Evolutionary conservation across 1,284 basidiomycete genomes (phyloP).

Genomic region (Ustilago curta): DNA sequence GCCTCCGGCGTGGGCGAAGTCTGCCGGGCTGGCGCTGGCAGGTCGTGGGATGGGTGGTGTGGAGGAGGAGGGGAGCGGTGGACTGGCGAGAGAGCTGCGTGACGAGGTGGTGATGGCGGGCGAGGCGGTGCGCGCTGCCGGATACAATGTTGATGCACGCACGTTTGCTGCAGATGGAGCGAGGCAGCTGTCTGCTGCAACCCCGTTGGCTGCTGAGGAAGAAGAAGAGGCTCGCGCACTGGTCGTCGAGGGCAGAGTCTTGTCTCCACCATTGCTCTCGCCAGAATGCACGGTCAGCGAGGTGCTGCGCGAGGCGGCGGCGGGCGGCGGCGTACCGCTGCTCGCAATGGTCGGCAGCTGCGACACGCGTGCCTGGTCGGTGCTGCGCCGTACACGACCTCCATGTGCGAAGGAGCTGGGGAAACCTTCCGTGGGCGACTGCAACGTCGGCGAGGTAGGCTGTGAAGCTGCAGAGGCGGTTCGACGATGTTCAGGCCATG

Average conservation of each 20-base stretch:
- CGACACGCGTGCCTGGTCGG: slow-evolving; percentile 26
- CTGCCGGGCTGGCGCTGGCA: slow-evolving; percentile 15
- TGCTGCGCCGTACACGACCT: slow-evolving; percentile 24
- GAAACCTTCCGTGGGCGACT: slow-evolving; percentile 14
- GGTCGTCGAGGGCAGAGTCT: slow-evolving; percentile 13
- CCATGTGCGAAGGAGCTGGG: slow-evolving; percentile 15
- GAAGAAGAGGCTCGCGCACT: slow-evolving; percentile 14
- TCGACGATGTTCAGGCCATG: slow-evolving; percentile 26
- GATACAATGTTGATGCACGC: slow-evolving; percentile 15
- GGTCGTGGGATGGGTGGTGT: slow-evolving; percentile 23
- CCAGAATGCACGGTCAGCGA: slow-evolving; percentile 28
- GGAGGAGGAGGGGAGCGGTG: slow-evolving; percentile 5
- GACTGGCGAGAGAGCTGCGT: slow-evolving; percentile 35
- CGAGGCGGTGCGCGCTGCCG: slow-evolving; percentile 19
- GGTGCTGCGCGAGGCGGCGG: slow-evolving; percentile 7
- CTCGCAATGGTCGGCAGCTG: slow-evolving; percentile 31
- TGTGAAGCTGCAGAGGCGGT: slow-evolving; percentile 29
- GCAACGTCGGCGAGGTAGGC: slow-evolving; percentile 15
- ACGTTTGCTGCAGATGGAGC: background rate
- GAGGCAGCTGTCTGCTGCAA: slow-evolving; percentile 1
- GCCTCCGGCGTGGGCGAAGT: background rate
- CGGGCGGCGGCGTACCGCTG: slow-evolving; percentile 11
- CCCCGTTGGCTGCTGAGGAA: slow-evolving; percentile 8
- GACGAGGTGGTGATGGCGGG: slow-evolving; percentile 34
- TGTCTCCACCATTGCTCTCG: background rate